Percentiles rank a stretch among this genome's conserved stretches.
phyloP scores from a whole-genome alignment of 352 stramenopile species.

The Globisporangium acanthophoron region DNA sequence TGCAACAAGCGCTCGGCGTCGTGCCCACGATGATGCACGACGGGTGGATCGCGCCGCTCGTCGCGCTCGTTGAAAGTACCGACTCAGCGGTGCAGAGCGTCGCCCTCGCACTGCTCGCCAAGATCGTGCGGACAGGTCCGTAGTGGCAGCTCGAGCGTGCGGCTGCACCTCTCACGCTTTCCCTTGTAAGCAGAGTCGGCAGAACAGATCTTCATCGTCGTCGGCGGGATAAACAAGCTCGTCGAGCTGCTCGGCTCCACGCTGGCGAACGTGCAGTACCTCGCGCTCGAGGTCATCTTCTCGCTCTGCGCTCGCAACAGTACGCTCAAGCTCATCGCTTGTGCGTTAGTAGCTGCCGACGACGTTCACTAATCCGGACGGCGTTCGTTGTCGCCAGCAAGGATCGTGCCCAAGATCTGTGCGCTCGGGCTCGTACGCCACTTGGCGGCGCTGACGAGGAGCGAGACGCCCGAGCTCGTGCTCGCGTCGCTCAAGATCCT shows the following conservation, averaged over 20 bases:
- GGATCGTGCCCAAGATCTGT: conserved; percentile 37
- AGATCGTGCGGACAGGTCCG: conserved; percentile 39
- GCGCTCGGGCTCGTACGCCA: conserved; percentile 33
- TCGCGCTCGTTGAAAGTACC: conserved; percentile 43
- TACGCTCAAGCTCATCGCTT: conserved; percentile 13
- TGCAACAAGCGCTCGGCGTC: conserved; percentile 36
- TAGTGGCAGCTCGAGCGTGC: background rate
- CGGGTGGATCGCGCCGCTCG: conserved; percentile 54
- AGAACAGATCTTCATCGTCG: conserved; percentile 40
- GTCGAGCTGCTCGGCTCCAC: conserved; percentile 31
- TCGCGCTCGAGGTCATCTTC: conserved; percentile 48
- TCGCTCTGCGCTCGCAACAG: conserved; percentile 40
- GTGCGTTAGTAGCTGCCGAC: background rate
- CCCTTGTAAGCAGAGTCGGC: conserved; percentile 20
- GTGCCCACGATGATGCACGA: conserved; percentile 60
- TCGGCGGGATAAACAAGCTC: conserved; percentile 45
- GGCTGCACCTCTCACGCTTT: background rate
- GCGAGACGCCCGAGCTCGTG: conserved; percentile 26
- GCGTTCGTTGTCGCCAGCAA: conserved; percentile 12
- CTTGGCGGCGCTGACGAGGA: conserved; percentile 26
- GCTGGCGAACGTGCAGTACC: conserved; percentile 25
- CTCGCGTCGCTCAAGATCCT: conserved; percentile 49
- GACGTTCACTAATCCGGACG: no score
- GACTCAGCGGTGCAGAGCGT: conserved; percentile 46
- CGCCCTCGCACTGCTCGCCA: conserved; percentile 42